Evolutionary conservation across 2,329 filamentous ascomycete species (phyloP), one percentile per base, ranked within the genome.

Genomic region (Ophiostoma australiae): DNA sequence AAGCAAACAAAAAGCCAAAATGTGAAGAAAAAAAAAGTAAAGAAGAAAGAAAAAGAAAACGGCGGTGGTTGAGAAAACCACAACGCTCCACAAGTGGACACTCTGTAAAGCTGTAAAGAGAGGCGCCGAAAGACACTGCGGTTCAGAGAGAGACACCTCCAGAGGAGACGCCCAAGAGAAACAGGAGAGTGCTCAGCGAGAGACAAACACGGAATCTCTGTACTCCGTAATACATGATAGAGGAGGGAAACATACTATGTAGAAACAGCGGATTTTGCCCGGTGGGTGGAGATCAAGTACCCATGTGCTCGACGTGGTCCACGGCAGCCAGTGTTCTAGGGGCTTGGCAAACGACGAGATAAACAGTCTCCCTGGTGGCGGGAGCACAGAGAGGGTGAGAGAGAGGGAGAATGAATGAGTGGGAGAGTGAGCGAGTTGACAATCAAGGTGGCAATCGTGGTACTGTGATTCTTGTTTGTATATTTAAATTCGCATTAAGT

Each of bases 271-370:
- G 27, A 35, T 63, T 63, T 63, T 63, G 58, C 58, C 58, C 58
- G 58, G 27, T 63, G 58, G 58, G 58, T 63, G 23, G 58, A 63
- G 33, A 63, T 31, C 27, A 31, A 63, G 17, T 11, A 5, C 23
- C 58, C 58, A 31, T 63, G 58, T 63, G 58, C 58, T 33, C 27
- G 58, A 33, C 27, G 55, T 63, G 58, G 58, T 23, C 58, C 15
- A 63, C 58, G 58, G 58, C 58, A 33, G 52, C 27, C 52, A 33
- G 58, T 63, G 58, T 63, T 63, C 58, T 63, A 35, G 27, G 15
- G 27, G 58, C 58, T 63, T 63, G 58, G 58, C 58, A 63, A 63
- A 63, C 58, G 58, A 33, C 27, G 52, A 33, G 58, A 63, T 63
- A 33, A 33, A 63, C 58, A 63, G 27, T 33, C 27, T 63, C 58